These are phyloP conservation scores for Poa annua DNA, from an alignment of 176 grass and related monocot genomes.

Conservation along the genomic window DNA sequence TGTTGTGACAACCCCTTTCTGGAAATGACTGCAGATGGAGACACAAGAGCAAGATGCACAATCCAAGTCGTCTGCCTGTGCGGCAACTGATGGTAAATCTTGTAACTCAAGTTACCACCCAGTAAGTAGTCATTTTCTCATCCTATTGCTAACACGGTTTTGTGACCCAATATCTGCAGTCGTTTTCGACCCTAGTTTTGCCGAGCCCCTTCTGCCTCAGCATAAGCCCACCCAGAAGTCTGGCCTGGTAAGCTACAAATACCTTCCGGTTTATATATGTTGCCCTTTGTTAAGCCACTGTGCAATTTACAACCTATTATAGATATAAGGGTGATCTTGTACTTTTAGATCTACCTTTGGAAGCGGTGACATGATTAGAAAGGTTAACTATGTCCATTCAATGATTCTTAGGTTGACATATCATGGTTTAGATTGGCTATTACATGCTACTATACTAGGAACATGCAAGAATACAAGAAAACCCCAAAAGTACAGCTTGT, in stretches of 20 bases:
- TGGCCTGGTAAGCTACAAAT: slow-evolving; percentile 54
- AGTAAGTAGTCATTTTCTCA: slow-evolving; percentile 5
- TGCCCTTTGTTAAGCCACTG: not conserved
- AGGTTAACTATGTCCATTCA: not conserved
- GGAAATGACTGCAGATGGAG: slow-evolving; percentile 62
- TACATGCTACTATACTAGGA: not conserved
- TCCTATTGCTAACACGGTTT: not conserved
- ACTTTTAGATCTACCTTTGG: slow-evolving; percentile 26
- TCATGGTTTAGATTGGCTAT: not conserved
- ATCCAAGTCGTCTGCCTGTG: slow-evolving; percentile 44
- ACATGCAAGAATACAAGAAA: slow-evolving; percentile 31
- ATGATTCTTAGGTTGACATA: not conserved
- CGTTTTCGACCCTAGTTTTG: slow-evolving; percentile 48
- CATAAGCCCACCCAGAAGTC: slow-evolving; percentile 59
- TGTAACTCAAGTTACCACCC: not conserved
- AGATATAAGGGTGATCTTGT: not conserved
- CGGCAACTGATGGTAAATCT: slow-evolving; percentile 31
- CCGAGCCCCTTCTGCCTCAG: slow-evolving; percentile 68
- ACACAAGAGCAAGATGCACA: slow-evolving; percentile 55
- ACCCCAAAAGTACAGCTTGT: slow-evolving; percentile 25
- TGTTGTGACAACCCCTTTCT: not conserved
- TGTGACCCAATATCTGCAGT: slow-evolving; percentile 46
- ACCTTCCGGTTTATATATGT: not conserved
- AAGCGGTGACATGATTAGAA: slow-evolving; percentile 12
- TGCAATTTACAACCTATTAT: not conserved